Percentiles rank a stretch among this genome's conserved stretches.
Conservation (phyloP, 129 eudicot genomes). For the Daucus carota region DH1_v3.0 NC_030382.2:45866001-45866500, state of each 20-base stretch:
- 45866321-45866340: neutral
- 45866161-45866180: conserved; percentile 51
- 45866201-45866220: conserved; percentile 40
- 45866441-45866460: conserved; percentile 73
- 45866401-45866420: conserved; percentile 39
- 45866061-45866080: conserved; percentile 31
- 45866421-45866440: conserved; percentile 40
- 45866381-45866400: conserved; percentile 46
- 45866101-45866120: conserved; percentile 63
- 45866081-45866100: conserved; percentile 55
- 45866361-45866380: conserved; percentile 62
- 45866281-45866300: neutral
- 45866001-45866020: conserved; percentile 62
- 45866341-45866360: conserved; percentile 42
- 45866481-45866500: conserved; percentile 68
- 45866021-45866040: conserved; percentile 30
- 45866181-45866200: conserved; percentile 28
- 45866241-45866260: conserved; percentile 53
- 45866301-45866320: neutral
- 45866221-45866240: conserved; percentile 54
- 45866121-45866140: conserved; percentile 92
- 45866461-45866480: conserved; percentile 67
- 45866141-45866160: conserved; percentile 75
- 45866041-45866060: conserved; percentile 28
- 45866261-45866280: conserved; percentile 50